Percentiles rank a stretch among this genome's conserved stretches.
Conservation (phyloP, 768 basidiomycete species). For the Lentinula edodes region DNA sequence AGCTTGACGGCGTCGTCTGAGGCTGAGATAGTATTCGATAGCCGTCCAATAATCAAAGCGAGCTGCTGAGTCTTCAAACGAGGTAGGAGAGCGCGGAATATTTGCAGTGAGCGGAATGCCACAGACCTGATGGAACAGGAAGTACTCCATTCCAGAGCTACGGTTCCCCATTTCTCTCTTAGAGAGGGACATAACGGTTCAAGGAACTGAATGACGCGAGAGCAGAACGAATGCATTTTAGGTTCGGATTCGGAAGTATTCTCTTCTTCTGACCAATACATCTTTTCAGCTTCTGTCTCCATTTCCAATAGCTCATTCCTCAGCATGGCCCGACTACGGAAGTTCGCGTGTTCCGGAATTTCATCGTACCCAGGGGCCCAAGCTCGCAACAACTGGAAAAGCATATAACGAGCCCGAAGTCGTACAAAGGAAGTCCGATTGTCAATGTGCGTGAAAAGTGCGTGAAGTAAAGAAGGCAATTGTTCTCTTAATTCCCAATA, state of each 20-base stretch:
- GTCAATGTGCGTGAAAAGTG: constrained; percentile 78
- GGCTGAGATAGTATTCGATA: constrained; percentile 80
- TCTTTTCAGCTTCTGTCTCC: constrained; percentile 49
- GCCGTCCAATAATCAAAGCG: constrained; percentile 71
- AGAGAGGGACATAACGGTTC: constrained; percentile 67
- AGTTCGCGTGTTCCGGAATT: constrained; percentile 50
- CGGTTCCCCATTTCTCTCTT: constrained; percentile 69
- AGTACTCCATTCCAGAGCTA: constrained; percentile 82
- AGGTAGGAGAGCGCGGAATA: constrained; percentile 80
- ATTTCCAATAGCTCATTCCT: constrained; percentile 47
- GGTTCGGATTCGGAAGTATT: constrained; percentile 45
- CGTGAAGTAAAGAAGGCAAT: constrained; percentile 72
- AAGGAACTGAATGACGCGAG: constrained; percentile 60
- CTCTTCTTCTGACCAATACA: constrained; percentile 75
- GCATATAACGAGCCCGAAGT: constrained; percentile 65
- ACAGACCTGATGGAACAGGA: constrained; percentile 80
- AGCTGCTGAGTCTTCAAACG: constrained; percentile 66
- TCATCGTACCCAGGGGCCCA: constrained; percentile 79
- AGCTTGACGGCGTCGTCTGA: constrained; percentile 71
- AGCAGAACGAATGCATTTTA: constrained; percentile 66
- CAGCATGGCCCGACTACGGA: constrained; percentile 42
- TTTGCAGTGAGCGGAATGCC: constrained; percentile 84
- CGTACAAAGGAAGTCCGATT: constrained; percentile 68
- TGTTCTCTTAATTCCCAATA: constrained; percentile 70
- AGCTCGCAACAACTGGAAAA: constrained; percentile 79